Percentiles rank a stretch among this genome's conserved stretches.
These are phyloP conservation scores for Crithidia sp. DNA, from an alignment of 208 protist species.

Conservation along the genomic window DNA sequence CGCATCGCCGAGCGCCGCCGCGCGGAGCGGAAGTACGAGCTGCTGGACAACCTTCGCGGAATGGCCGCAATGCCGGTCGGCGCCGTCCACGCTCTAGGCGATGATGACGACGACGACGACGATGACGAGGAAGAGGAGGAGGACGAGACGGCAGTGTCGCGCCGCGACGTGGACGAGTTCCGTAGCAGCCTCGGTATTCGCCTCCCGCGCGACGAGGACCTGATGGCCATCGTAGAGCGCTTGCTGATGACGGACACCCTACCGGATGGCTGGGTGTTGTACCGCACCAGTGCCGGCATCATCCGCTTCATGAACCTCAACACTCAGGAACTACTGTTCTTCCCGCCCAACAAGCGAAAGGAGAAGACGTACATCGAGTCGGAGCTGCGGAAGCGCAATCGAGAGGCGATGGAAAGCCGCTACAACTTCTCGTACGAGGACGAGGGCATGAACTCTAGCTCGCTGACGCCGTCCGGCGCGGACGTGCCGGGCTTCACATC, in stretches of 20 bases:
- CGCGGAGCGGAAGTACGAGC: constrained; percentile 73
- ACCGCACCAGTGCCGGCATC: constrained; percentile 84
- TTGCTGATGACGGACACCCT: constrained; percentile 88
- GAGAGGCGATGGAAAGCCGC: constrained; percentile 72
- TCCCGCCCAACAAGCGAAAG: constrained; percentile 72
- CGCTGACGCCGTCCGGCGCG: constrained; percentile 18
- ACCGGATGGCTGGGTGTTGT: constrained; percentile 89
- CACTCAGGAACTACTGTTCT: constrained; percentile 90
- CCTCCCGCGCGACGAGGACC: constrained; percentile 83
- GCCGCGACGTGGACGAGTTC: constrained; percentile 89
- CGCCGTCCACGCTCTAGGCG: constrained; percentile 47
- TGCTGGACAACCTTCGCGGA: constrained; percentile 66
- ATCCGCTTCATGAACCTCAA: constrained; percentile 91
- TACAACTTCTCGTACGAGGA: constrained; percentile 78
- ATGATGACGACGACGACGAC: constrained; percentile 58
- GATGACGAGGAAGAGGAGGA: constrained; percentile 70
- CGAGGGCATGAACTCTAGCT: constrained; percentile 54
- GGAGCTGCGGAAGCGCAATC: constrained; percentile 74
- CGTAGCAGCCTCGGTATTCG: constrained; percentile 84
- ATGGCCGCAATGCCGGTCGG: constrained; percentile 40
- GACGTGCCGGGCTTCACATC: constrained; percentile 19
- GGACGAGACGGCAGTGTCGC: constrained; percentile 71
- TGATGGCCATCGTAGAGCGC: constrained; percentile 77
- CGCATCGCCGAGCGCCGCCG: constrained; percentile 70
- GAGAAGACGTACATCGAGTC: constrained; percentile 70